These are phyloP conservation scores for Mytilinidion resinicola DNA, from an alignment of 495 filamentous ascomycete genomes.

Conservation along the genomic window DNA sequence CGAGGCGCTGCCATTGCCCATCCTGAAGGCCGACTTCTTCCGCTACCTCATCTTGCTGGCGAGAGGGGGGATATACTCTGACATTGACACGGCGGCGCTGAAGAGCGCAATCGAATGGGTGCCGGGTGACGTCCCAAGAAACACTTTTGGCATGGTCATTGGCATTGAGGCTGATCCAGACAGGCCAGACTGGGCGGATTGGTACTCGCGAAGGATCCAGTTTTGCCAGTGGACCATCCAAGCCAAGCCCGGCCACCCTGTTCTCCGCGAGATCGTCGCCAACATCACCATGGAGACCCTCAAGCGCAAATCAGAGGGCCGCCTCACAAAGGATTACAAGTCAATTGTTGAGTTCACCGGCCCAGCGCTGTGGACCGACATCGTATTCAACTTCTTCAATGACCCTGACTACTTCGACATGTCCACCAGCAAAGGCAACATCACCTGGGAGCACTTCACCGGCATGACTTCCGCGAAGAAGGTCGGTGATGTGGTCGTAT, in stretches of 20 bases:
- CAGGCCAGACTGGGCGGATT: constrained; percentile 82
- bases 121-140: constrained; percentile 66
- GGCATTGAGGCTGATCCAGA: constrained; percentile 97
- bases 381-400: constrained; percentile 88
- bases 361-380: constrained; percentile 91
- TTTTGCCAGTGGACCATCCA: constrained; percentile 99
- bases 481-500: constrained; percentile 85
- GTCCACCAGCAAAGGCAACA: constrained; percentile 58
- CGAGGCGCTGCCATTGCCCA: constrained; percentile 70
- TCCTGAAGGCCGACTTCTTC: constrained; percentile 97
- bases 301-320: constrained; percentile 62
- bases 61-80: constrained; percentile 89
- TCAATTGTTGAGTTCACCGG: constrained; percentile 95
- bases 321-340: constrained; percentile 60
- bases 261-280: constrained; percentile 79
- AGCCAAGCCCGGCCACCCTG: constrained; percentile 87
- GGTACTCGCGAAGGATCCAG: constrained; percentile 93
- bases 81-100: constrained; percentile 88
- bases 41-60: constrained; percentile 92
- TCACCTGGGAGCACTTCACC: constrained; percentile 85
- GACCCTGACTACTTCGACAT: constrained; percentile 85
- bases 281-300: constrained; percentile 79
- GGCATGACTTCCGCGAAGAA: constrained; percentile 75
- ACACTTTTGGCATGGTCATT: constrained; percentile 74
- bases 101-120: constrained; percentile 83